Evolutionary conservation across 352 stramenopile genomes (phyloP), one percentile per base, ranked within the genome.

Genomic region (Phytophthora pluvialis): DNA sequence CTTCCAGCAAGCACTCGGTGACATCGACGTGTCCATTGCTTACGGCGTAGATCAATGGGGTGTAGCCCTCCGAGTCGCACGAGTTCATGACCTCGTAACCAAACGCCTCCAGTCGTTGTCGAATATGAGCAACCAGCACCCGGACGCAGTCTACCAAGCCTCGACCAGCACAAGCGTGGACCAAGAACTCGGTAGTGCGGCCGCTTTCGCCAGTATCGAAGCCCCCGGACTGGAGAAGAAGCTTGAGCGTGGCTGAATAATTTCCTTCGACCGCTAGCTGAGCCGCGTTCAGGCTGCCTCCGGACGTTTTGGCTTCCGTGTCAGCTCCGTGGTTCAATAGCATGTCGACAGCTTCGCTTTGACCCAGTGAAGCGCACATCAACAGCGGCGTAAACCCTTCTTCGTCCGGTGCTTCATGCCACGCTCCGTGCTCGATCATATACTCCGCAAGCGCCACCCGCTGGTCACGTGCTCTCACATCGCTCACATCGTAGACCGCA

Each of bases 391-490:
- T 94, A 39, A 91, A 71, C 0, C 81, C 78, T 53, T 81, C 72
- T 36, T 82, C 67, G 49, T 94, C 88, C 0, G 75, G 49, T 9
- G 81, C 78, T 81, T 94, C 85, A 33, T 92, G 83, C 86, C 86
- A 93, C 7, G 83, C 88, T 3, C 84, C 87, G 46, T 96, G 86
- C 46, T 92, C 78, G n/a, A 96, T 91, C 85, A 96, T 91, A 42
- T 96, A 96, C 26, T 78, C 78, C 1, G 70, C 78, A 9, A 94
- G 44, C 4, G 70, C 76, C 3, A 93, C 63, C 12, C 83, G 78
- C 5, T 90, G 77, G 1, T 73, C 60, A 29, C 61, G 69, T 31
- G 33, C 28, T 45, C n/a, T 51, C 3, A 64, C 29, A 25, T 70
- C 49, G 36, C 48, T 59, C 2, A 38, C 35, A 4, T 70, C 54